Percentiles rank a stretch among this genome's conserved stretches.
Evolutionary conservation across 2,329 filamentous ascomycete genomes (phyloP).

Genomic region (Alternaria incomplexa): DNA sequence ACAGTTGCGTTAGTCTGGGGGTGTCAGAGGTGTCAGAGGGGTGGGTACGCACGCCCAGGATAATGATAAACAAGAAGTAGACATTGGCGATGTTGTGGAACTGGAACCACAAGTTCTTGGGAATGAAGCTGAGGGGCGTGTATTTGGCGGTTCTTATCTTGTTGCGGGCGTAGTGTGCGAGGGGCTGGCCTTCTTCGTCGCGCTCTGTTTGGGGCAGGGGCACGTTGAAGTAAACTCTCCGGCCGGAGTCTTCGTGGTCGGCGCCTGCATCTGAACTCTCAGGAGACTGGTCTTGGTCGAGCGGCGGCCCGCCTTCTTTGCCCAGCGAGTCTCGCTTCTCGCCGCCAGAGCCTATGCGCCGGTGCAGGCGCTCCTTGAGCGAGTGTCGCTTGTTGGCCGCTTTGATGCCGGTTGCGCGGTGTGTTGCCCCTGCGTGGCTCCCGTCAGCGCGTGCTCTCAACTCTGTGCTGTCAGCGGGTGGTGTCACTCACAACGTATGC

Average conservation of each 20-base stretch:
- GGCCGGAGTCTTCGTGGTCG: constrained; percentile 46
- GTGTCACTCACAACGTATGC: constrained; percentile 69
- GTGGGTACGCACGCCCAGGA: constrained; percentile 77
- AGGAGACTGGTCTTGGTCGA: constrained; percentile 59
- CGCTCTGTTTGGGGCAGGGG: constrained; percentile 75
- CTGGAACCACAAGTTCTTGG: constrained; percentile 96
- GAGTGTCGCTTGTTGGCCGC: constrained; percentile 81
- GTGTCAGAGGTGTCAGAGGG: constrained; percentile 4
- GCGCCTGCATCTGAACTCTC: constrained; percentile 49
- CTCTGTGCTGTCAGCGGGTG: not conserved
- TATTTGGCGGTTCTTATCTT: constrained; percentile 99
- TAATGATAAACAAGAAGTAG: constrained; percentile 96
- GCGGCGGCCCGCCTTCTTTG: constrained; percentile 41
- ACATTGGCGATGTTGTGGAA: constrained; percentile 99
- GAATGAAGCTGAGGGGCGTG: constrained; percentile 90
- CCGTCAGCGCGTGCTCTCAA: constrained; percentile 6
- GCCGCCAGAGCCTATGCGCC: constrained; percentile 61
- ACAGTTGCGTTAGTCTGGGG: constrained; percentile 23
- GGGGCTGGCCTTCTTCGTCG: constrained; percentile 80
- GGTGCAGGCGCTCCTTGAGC: constrained; percentile 77
- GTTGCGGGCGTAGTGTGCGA: constrained; percentile 78
- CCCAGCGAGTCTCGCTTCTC: constrained; percentile 65
- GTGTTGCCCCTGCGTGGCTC: constrained; percentile 74
- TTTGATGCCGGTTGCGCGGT: constrained; percentile 77
- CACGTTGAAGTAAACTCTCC: constrained; percentile 83